Conservation (phyloP, 2,329 filamentous ascomycete species). For the Aureobasidium sp. region DNA sequence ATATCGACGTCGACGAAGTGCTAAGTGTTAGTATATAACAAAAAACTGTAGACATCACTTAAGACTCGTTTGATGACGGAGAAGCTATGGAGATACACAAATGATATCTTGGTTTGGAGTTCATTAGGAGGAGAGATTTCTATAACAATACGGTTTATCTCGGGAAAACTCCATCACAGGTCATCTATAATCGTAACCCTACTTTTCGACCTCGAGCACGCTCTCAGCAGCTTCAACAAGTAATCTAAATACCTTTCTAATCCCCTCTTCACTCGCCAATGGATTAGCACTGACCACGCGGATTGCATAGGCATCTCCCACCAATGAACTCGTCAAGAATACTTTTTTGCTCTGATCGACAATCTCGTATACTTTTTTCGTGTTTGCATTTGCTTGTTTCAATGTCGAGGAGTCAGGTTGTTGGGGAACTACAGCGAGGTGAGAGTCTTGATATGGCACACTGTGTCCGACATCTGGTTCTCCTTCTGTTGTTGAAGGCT, state of each 20-base stretch:
- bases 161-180: too few species aligned
- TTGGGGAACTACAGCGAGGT: conserved; percentile 27
- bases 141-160: too few species aligned
- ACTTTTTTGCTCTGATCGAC: conserved; percentile 81
- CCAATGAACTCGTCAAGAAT: conserved; percentile 82
- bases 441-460: conserved; percentile 32
- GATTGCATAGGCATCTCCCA: conserved; percentile 80
- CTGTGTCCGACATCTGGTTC: conserved; percentile 26
- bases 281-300: conserved; percentile 80
- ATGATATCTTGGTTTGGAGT: too few species aligned
- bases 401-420: conserved; percentile 44
- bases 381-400: conserved; percentile 70
- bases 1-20: too few species aligned
- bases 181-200: too few species aligned
- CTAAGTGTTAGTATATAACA: too few species aligned
- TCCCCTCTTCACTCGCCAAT: conserved; percentile 74
- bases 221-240: conserved; percentile 71
- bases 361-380: conserved; percentile 78
- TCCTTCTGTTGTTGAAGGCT: conserved; percentile 25
- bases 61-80: too few species aligned
- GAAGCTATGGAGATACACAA: too few species aligned
- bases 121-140: too few species aligned
- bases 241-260: conserved; percentile 78
- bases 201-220: conserved; percentile 38
- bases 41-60: too few species aligned